phyloP scores from a whole-genome alignment of 495 filamentous ascomycete genomes.

The Oidiodendron maius region DNA sequence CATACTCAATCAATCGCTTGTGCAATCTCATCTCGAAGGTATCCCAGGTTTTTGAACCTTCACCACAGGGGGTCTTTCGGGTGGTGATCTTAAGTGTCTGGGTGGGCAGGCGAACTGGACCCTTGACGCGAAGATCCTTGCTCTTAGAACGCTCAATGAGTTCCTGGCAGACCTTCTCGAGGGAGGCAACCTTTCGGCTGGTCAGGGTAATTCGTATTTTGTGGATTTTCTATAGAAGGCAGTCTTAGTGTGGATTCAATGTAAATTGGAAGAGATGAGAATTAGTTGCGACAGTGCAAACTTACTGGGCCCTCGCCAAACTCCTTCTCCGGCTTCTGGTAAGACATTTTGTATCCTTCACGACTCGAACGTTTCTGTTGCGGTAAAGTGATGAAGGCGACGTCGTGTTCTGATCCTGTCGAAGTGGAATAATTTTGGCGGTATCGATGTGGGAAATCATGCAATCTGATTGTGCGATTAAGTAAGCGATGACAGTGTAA shows the following conservation, averaged over 20 bases:
- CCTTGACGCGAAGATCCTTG: constrained; percentile 98
- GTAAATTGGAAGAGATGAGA: neutral
- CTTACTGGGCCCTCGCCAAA: constrained; percentile 77
- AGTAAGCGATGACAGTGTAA: neutral
- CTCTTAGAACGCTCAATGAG: constrained; percentile 97
- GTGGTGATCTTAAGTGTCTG: constrained; percentile 95
- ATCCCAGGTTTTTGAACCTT: constrained; percentile 99
- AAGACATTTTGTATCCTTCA: constrained; percentile 74
- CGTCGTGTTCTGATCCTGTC: constrained; percentile 3
- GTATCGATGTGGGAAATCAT: constrained; percentile 1
- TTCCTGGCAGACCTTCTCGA: constrained; percentile 98
- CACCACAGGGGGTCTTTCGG: constrained; percentile 95
- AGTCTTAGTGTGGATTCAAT: constrained; percentile 13
- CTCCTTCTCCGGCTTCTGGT: constrained; percentile 94
- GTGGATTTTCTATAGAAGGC: constrained; percentile 73
- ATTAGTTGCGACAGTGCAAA: too few species aligned
- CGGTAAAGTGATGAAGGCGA: constrained; percentile 78
- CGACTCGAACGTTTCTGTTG: constrained; percentile 61
- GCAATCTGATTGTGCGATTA: neutral
- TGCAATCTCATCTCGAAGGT: constrained; percentile 98
- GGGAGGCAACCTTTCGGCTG: constrained; percentile 81
- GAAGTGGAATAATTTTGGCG: constrained; percentile 1
- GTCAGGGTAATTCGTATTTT: constrained; percentile 98
- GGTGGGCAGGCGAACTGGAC: constrained; percentile 97
- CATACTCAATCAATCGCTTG: constrained; percentile 93